These are phyloP conservation scores for Quillaja saponaria DNA, from an alignment of 306 rosid genomes.

Conservation along the genomic window DNA sequence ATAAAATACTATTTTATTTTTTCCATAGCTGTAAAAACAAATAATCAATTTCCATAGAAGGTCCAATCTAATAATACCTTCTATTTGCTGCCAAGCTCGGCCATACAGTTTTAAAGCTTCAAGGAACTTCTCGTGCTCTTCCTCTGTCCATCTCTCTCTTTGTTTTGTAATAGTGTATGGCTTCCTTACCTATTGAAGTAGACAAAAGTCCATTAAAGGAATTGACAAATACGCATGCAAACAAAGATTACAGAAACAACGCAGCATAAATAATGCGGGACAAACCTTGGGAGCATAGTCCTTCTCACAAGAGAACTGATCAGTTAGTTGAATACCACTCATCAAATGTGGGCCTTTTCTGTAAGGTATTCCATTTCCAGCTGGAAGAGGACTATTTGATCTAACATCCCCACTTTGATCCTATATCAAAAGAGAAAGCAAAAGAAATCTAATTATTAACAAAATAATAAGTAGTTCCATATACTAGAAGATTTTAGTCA, in stretches of 20 bases:
- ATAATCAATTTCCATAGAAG: conserved; percentile 13
- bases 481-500: conserved; percentile 12
- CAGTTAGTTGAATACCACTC: conserved; percentile 41
- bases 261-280: conserved; percentile 14
- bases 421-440: conserved; percentile 41
- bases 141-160: conserved; percentile 87
- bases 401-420: conserved; percentile 40
- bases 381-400: conserved; percentile 30
- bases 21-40: too few relatives aligned
- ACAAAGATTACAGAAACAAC: conserved; percentile 8
- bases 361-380: conserved; percentile 38
- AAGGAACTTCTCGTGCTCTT: conserved; percentile 78
- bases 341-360: conserved; percentile 35
- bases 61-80: conserved; percentile 46
- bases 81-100: conserved; percentile 81
- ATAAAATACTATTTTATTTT: conserved; percentile 22
- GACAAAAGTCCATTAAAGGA: conserved; percentile 20
- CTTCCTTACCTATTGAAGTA: conserved; percentile 58
- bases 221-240: neutral
- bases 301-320: conserved; percentile 55
- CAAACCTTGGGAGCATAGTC: conserved; percentile 64
- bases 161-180: conserved; percentile 85
- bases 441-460: conserved; percentile 5
- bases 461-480: neutral
- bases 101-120: conserved; percentile 81